A percentile compares a stretch with the other conserved stretches of the same genome.
phyloP scores from a whole-genome alignment of 1,284 basidiomycete species.

The Ustilago lituana region DNA sequence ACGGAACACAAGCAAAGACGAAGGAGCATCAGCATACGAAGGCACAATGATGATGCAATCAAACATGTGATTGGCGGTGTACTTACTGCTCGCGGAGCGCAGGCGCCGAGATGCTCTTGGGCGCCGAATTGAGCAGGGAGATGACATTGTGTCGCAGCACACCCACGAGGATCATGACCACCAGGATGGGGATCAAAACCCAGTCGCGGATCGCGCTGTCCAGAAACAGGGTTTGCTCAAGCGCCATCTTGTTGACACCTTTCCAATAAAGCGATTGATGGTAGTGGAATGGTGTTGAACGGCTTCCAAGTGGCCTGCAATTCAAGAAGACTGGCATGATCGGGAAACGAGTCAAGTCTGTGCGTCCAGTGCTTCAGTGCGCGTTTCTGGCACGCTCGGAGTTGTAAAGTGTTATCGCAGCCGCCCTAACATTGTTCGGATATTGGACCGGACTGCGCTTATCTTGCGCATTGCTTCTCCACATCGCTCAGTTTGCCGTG shows the following conservation, averaged over 20 bases:
- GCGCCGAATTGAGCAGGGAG: conserved; percentile 81
- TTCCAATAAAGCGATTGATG: background rate
- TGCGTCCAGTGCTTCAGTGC: too few relatives aligned
- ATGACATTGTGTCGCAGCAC: conserved; percentile 93
- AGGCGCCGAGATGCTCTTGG: conserved; percentile 80
- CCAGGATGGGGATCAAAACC: conserved; percentile 92
- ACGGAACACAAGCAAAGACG: background rate
- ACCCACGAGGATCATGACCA: conserved; percentile 98
- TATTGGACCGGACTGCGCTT: too few relatives aligned
- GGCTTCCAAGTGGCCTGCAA: background rate
- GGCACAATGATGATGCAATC: too few relatives aligned
- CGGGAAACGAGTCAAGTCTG: too few relatives aligned
- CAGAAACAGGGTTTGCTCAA: conserved; percentile 51
- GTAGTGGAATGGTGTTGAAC: background rate
- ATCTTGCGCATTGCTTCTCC: conserved; percentile 5
- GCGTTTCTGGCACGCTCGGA: too few relatives aligned
- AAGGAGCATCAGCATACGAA: too few relatives aligned
- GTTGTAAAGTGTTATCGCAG: too few relatives aligned
- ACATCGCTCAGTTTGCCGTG: background rate
- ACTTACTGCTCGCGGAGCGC: conserved; percentile 93
- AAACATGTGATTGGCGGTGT: too few relatives aligned
- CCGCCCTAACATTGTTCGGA: too few relatives aligned
- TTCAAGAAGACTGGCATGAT: background rate
- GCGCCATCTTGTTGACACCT: conserved; percentile 21
- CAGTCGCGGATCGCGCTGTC: conserved; percentile 69